Evolutionary conservation across 192 early-diverging fungal genomes (phyloP).

Genomic region (Kappamyces sp.): DNA sequence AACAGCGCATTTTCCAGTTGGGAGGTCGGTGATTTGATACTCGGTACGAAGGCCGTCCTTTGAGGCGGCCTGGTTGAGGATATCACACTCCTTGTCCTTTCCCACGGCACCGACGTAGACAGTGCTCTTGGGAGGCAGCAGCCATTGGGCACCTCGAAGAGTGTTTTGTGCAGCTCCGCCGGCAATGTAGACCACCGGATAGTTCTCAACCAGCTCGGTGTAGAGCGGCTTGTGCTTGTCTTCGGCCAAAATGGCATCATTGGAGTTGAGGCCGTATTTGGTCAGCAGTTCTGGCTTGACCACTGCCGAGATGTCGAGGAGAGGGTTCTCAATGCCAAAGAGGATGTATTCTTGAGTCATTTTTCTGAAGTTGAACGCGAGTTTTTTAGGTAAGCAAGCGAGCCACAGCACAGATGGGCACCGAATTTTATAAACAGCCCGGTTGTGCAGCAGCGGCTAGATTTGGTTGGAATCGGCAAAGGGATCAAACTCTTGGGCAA

Average conservation of each 20-base stretch:
- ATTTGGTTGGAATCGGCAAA: slow-evolving; percentile 15
- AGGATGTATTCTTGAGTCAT: slow-evolving; percentile 35
- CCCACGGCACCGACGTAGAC: slow-evolving; percentile 93
- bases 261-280: slow-evolving; percentile 88
- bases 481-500: slow-evolving; percentile 14
- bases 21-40: slow-evolving; percentile 75
- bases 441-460: background rate
- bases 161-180: slow-evolving; percentile 98
- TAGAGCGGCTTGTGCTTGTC: slow-evolving; percentile 84
- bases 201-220: slow-evolving; percentile 68
- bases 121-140: slow-evolving; percentile 80
- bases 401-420: background rate
- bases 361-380: background rate
- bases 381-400: background rate
- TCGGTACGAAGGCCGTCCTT: slow-evolving; percentile 83
- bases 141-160: slow-evolving; percentile 71
- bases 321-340: slow-evolving; percentile 94
- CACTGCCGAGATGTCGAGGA: slow-evolving; percentile 92
- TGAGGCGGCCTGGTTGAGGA: slow-evolving; percentile 69
- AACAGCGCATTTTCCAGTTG: slow-evolving; percentile 95
- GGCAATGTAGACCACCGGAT: slow-evolving; percentile 75
- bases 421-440: background rate
- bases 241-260: slow-evolving; percentile 92
- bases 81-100: slow-evolving; percentile 72
- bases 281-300: slow-evolving; percentile 66